Base-by-base conservation (phyloP, 495 filamentous ascomycete genomes). In the Annulohypoxylon maeteangense region DNA sequence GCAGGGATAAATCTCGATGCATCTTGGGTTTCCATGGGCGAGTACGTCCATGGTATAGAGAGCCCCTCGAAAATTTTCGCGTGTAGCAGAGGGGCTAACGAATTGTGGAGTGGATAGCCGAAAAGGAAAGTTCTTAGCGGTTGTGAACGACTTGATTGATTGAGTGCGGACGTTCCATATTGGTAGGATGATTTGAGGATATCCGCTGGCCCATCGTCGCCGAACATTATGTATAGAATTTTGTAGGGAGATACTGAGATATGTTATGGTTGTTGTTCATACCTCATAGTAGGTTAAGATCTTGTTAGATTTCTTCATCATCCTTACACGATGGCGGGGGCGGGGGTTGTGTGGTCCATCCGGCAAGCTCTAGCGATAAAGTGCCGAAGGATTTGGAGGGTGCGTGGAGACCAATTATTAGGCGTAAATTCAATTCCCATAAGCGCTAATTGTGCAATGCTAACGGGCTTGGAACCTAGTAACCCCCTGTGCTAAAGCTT, bases 71-170 rank as follows among this genome's bases (percentile, higher is more conserved):
- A 53, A 31, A 53, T 14, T 53, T 54, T 54, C 29, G n/a, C 7
- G 27, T 34, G 27, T 18, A 54, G 11, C 34, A 54, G 18, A 34
- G 50, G 50, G 27, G 50, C 50, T 34, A 34, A n/a, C 14, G 27
- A 34, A 31, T 53, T 53, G 48, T 53, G 48, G 48, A 53, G 48
- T 29, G 48, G 48, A 16, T 53, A 53, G 48, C 48, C 48, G 48
- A 53, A 53, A 29, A 53, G 48, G 31, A 53, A 53, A 14, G 48
- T 53, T 25, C 48, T 25, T 25, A 53, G 25, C 12, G 11, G 48
- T 7, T 7, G 48, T 8, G 48, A 53, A 16, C 48, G 48, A 11
- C 48, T 53, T 29, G 25, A 31, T 20, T 48, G 45, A 31, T 53
- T 14, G 23, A 53, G 48, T 3, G 48, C 23, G 23, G 48, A 53